Conservation (phyloP, 176 grass and related monocot species). For the Canna indica region DNA sequence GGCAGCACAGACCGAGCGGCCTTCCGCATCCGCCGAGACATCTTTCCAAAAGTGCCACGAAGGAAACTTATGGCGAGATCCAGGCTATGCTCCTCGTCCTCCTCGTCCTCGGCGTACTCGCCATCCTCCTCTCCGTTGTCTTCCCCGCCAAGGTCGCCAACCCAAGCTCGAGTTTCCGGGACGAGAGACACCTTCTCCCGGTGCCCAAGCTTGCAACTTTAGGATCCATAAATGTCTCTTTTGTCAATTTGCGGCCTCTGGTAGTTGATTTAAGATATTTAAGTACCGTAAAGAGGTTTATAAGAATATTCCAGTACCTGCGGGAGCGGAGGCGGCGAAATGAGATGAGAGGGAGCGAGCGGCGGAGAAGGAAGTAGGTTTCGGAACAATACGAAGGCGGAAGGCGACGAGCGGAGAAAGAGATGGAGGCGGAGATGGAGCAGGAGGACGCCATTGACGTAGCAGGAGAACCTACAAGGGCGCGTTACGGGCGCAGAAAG, state of each 20-base stretch:
- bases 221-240: not conserved
- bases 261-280: no score
- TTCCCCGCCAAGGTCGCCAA: not conserved
- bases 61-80: not conserved
- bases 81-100: not conserved
- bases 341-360: not conserved
- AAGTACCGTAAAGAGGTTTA: no score
- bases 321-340: not conserved
- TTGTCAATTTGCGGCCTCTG: not conserved
- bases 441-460: not conserved
- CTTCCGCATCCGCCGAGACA: not conserved
- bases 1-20: slow-evolving; percentile 2
- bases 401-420: not conserved
- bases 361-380: not conserved
- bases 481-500: not conserved
- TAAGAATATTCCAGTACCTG: no score
- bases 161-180: not conserved
- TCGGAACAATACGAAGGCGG: not conserved
- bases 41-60: not conserved
- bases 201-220: not conserved
- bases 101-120: not conserved
- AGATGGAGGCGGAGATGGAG: not conserved
- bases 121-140: not conserved
- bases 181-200: not conserved
- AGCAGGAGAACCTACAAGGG: not conserved